Conservation (phyloP, 2,329 filamentous ascomycete genomes). For the Domatiomyces globalis region DNA sequence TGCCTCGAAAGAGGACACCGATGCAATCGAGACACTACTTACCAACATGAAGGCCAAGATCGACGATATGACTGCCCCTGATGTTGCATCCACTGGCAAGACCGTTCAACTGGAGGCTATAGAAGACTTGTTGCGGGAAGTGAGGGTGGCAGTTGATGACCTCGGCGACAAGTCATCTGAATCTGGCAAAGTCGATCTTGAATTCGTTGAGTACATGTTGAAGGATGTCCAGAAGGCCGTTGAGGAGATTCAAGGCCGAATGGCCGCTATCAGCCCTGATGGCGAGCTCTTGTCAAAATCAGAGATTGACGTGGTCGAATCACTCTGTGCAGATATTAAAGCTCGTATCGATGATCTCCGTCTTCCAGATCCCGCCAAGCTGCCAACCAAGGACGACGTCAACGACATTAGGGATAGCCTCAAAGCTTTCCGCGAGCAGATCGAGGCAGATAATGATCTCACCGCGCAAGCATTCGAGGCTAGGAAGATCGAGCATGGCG, state of each 20-base stretch:
- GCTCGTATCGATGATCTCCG: slow-evolving; percentile 58
- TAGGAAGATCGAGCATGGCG: slow-evolving; percentile 68
- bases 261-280: slow-evolving; percentile 26
- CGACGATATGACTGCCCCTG: slow-evolving; percentile 56
- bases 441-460: slow-evolving; percentile 54
- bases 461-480: slow-evolving; percentile 70
- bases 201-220: slow-evolving; percentile 60
- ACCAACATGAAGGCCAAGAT: slow-evolving; percentile 78
- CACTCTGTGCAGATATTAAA: slow-evolving; percentile 76
- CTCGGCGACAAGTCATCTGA: slow-evolving; percentile 52
- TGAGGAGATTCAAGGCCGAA: slow-evolving; percentile 50
- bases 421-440: slow-evolving; percentile 55
- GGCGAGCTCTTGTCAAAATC: slow-evolving; percentile 56
- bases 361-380: slow-evolving; percentile 52
- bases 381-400: slow-evolving; percentile 66
- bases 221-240: slow-evolving; percentile 62
- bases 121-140: slow-evolving; percentile 58
- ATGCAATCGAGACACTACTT: slow-evolving; percentile 80
- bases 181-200: slow-evolving; percentile 64
- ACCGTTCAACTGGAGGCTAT: slow-evolving; percentile 46
- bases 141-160: slow-evolving; percentile 56
- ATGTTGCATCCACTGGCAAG: slow-evolving; percentile 55
- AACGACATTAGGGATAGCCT: slow-evolving; percentile 55
- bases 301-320: slow-evolving; percentile 67
- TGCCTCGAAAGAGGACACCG: slow-evolving; percentile 67